Evolutionary conservation across 805 yeast genomes (phyloP), one percentile per base, ranked within the genome.

Genomic region (Cyberlindnera japonica): DNA sequence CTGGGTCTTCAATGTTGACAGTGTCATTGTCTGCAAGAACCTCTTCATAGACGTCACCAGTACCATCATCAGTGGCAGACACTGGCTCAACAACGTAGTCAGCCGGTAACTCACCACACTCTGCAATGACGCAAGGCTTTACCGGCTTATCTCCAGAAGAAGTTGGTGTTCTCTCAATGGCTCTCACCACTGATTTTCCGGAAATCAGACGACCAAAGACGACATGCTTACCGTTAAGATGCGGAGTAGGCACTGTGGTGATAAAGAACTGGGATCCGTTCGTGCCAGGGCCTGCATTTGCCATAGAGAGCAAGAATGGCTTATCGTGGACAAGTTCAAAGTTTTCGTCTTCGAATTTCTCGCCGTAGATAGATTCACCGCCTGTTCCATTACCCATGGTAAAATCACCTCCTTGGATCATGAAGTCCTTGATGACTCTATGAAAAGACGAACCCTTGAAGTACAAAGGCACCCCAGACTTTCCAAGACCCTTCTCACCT

Each of bases 401-500:
- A 65, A 88, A 89, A 60, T 89, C 96, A 53, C 96, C 96, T 61
- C 96, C 96, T 68, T 89, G 97, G 54, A 86, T 75, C 97, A 89
- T 89, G 58, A 89, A 89, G 43, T 77, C 77, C 59, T 81, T 79
- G 63, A 91, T 93, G 26, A 93, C 86, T 47, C 99, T 76, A 66
- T 91, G 99, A 72, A 91, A 91, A n/a, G 72, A 64, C n/a, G 95
- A 83, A 16, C 87, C 87, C 62, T 87, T 85, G 72, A 80, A 93
- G 40, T 70, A 65, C 48, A 87, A 68, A 5, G 87, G 85, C 48
- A 74, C 71, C 11, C 93, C 95, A 2, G 71, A 59, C 34, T 56
- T 51, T 13, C 81, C 79, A 9, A 61, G 59, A 24, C 95, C 95
- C 54, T 82, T 80, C 58, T 87, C 95, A 19, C 97, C 97, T 29